Evolutionary conservation across 257 asterid genomes (phyloP), one percentile per base, ranked within the genome.

Genomic region (Solanum etuberosum): DNA sequence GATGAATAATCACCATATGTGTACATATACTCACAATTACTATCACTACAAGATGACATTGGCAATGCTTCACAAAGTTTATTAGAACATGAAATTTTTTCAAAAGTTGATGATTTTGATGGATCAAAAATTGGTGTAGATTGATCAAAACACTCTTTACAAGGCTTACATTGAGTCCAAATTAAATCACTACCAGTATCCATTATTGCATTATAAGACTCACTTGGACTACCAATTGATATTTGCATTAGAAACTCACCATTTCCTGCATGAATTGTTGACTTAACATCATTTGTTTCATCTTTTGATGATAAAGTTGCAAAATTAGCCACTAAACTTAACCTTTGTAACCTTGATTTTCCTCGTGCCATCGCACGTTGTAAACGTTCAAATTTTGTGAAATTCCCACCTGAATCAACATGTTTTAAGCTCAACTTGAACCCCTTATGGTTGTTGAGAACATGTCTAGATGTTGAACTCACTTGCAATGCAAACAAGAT

Each of bases 1-100:
- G 98, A 92, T 2, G 98, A 96, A 51, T 94, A 91, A 84, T 95
- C 99, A 0, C 98, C 99, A 21, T 96, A 96, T 13, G 93, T 84
- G 88, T 96, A 96, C 63, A 88, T 35, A 78, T 95, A 95, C 72
- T 92, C 93, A 87, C 99, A 95, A 4, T 84, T 91, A 4, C 83
- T 91, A 4, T 29, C 43, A 3, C 87, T 86, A 83, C 99, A 95
- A 2, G 92, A 83, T 3, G 96, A 90, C 21, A 8, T 9, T 21
- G 97, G 96, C 15, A 95, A 89, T 1, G 93, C 93, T 6, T 77
- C 12, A 85, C 98, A 95, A 25, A 95, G 91, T 15, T 88, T 37
- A 89, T 91, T 92, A 7, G 94, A 86, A 88, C 98, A 95, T 0
- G 97, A 4, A 2, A 93, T 76, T 29, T 87, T 71, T 1, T 93